A percentile compares a stretch with the other conserved stretches of the same genome.
These are phyloP conservation scores for Hypericum androsaemum DNA, from an alignment of 345 rosid species.

Conservation along the genomic window DNA sequence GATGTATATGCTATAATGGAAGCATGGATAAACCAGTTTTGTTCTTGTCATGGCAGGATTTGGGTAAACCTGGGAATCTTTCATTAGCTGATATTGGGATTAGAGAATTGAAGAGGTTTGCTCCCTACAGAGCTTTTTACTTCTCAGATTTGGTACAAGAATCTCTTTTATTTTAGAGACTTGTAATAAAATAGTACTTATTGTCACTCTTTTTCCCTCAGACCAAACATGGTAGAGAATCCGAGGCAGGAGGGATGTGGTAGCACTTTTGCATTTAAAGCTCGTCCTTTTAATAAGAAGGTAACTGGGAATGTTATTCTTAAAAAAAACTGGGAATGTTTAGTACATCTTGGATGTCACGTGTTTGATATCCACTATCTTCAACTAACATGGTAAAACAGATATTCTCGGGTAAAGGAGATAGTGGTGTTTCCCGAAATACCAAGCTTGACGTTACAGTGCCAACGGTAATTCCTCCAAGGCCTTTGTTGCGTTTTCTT, in stretches of 20 bases:
- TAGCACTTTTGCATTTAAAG: conserved; percentile 39
- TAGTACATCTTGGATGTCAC: no score
- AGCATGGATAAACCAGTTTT: not conserved
- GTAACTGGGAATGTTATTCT: conserved; percentile 37
- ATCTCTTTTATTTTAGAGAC: not conserved
- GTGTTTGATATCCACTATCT: no score
- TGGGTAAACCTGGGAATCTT: conserved; percentile 27
- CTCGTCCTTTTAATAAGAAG: conserved; percentile 65
- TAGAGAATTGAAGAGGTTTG: conserved; percentile 54
- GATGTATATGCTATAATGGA: conserved; percentile 4
- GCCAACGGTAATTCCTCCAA: conserved; percentile 46
- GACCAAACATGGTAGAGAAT: conserved; percentile 34
- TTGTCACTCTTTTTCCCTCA: conserved; percentile 15
- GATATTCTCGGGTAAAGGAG: conserved; percentile 79
- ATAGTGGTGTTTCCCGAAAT: conserved; percentile 57
- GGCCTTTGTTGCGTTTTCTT: not conserved
- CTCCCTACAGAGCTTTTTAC: not conserved
- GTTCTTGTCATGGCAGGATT: conserved; percentile 29
- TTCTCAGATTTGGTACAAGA: not conserved
- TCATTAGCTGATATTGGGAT: conserved; percentile 32
- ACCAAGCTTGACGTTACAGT: conserved; percentile 67
- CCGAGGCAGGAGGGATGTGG: conserved; percentile 31
- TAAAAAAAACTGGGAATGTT: not conserved
- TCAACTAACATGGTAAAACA: conserved; percentile 12
- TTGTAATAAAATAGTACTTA: conserved; percentile 12